These are phyloP conservation scores for Erodium maritimum DNA, from an alignment of 345 rosid species.

Conservation along the genomic window DNA sequence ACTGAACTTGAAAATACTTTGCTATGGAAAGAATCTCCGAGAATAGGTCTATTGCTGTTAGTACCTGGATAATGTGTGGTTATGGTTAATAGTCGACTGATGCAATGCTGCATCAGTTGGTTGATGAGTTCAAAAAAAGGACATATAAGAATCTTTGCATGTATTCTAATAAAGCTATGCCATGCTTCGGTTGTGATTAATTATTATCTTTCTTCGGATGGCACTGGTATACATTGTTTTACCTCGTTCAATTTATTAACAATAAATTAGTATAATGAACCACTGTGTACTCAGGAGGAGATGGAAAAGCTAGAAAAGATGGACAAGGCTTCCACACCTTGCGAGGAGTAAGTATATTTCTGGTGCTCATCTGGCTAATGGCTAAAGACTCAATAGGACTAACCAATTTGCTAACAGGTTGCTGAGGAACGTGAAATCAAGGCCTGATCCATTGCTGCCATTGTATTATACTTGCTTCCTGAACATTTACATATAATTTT, in stretches of 20 bases:
- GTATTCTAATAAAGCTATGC: too few relatives aligned
- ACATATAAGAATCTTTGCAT: not conserved
- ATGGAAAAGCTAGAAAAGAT: conserved; percentile 61
- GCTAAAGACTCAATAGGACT: not conserved
- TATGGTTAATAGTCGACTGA: too few relatives aligned
- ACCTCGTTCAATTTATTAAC: not conserved
- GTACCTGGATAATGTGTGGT: too few relatives aligned
- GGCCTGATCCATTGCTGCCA: conserved; percentile 70
- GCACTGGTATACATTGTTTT: too few relatives aligned
- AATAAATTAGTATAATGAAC: not conserved
- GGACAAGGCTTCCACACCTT: conserved; percentile 57
- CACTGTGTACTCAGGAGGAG: conserved; percentile 45
- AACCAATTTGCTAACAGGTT: conserved; percentile 27
- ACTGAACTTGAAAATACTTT: too few relatives aligned
- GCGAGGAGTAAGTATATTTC: conserved; percentile 47
- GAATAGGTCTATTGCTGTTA: too few relatives aligned
- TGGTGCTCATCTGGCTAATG: not conserved
- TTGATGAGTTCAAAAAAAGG: not conserved
- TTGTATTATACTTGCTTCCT: conserved; percentile 23
- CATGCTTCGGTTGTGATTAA: too few relatives aligned
- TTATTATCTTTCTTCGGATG: not conserved
- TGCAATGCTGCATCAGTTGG: not conserved
- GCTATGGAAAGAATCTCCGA: too few relatives aligned
- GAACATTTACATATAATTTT: not conserved
- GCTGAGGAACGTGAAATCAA: conserved; percentile 36